Base-by-base conservation (phyloP, 2,329 filamentous ascomycete genomes). In the Sclerotinia sclerotiorum region DNA sequence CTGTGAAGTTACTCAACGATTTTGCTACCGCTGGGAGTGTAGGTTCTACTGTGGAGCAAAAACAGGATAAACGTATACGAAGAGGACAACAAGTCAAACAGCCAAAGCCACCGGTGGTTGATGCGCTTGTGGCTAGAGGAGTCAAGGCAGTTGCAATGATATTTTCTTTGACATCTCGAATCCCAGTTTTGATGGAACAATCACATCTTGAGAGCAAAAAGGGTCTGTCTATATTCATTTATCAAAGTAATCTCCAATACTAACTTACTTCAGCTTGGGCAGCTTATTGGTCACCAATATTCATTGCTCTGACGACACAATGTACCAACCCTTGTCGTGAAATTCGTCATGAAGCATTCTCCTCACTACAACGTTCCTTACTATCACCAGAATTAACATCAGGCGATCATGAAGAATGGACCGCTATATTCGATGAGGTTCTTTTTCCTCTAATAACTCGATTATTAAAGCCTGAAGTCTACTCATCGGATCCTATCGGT, bases 241-340 rank as follows among this genome's bases (percentile, higher is more conserved):
- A 29, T 67, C 32, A 35, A 15, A 27, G 19, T 4, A 17, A 32
- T 32, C 17, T 39, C n/a, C 11, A 21, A 56, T 46, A 67, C 35
- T 66, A 54, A 58, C 35, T 32, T 24, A 46, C 7, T 42, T 29
- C 24, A 69, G 95, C 95, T 19, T 99, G 95, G 95, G 93, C 93
- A 63, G 93, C 95, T 11, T 99, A 99, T 79, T 99, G 95, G 95
- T 89, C 94, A 19, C 95, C 94, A 1, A 93, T 99, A 35, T 95
- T 99, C 79, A 88, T 93, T 73, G 91, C 93, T 7, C 82, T 99
- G 24, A 95, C 91, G 3, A 88, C 88, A 5, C 95, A 99, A 80
- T 97, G 94, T 79, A 92, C 92, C 66, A 99, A 98, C 77, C 93
- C 94, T 0, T 97, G 93, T 76, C 90, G 94, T 67, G 94, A 97